phyloP scores from a whole-genome alignment of 2,329 filamentous ascomycete species.

The Cladosporium velox region DNA sequence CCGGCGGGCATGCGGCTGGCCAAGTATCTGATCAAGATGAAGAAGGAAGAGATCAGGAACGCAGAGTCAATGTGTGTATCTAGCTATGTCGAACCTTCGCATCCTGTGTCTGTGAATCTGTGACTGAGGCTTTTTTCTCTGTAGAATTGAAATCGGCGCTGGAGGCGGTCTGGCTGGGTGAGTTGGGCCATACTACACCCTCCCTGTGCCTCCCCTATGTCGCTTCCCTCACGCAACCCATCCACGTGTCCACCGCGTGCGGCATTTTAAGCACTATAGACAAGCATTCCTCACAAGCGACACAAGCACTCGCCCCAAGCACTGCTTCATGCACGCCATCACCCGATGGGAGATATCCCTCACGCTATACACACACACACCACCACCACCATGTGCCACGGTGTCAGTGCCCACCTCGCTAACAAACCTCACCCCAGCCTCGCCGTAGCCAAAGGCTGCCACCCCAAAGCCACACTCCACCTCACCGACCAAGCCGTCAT shows the following conservation, averaged over 20 bases:
- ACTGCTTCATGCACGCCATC: constrained; percentile 2
- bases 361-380: background rate
- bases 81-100: background rate
- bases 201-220: background rate
- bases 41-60: constrained; percentile 59
- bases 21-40: constrained; percentile 79
- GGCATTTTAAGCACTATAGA: constrained; percentile 1
- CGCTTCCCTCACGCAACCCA: background rate
- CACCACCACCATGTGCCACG: background rate
- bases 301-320: background rate
- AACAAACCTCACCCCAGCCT: constrained; percentile 42
- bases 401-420: background rate
- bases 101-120: background rate
- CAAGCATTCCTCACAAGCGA: constrained; percentile 2
- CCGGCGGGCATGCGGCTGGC: constrained; percentile 87
- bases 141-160: constrained; percentile 85
- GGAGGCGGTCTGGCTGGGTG: constrained; percentile 82
- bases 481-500: constrained; percentile 89
- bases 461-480: constrained; percentile 60
- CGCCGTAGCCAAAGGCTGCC: constrained; percentile 59
- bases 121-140: constrained; percentile 12
- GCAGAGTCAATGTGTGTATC: constrained; percentile 13
- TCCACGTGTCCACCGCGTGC: background rate
- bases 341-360: background rate
- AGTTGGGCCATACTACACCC: constrained; percentile 19